Conservation (phyloP, 116 monocot species). For the Dioscorea cayenensis region DNA sequence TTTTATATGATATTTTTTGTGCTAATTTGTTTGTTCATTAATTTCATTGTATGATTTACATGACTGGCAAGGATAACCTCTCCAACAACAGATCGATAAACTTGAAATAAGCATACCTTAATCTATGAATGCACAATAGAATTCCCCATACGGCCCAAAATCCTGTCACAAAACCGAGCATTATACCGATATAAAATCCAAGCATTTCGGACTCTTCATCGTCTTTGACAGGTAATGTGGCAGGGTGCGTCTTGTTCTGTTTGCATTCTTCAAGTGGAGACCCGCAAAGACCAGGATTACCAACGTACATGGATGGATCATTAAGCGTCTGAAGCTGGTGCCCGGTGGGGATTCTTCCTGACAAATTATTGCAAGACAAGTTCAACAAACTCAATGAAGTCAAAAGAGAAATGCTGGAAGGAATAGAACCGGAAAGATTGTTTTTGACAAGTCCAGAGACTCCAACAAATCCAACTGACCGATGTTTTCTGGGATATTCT, state of each 20-base stretch:
- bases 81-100: constrained; percentile 1
- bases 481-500: constrained; percentile 1
- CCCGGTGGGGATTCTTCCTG: constrained; percentile 13
- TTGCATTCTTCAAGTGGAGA: neutral
- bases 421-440: constrained; percentile 1
- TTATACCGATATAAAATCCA: constrained; percentile 6
- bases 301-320: constrained; percentile 13
- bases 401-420: neutral
- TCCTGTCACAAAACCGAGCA: neutral
- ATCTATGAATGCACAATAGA: neutral
- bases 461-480: neutral
- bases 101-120: constrained; percentile 4
- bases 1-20: too few species aligned
- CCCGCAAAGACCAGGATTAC: constrained; percentile 15
- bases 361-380: constrained; percentile 9
- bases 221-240: neutral
- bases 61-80: neutral
- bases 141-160: constrained; percentile 7
- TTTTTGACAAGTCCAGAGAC: constrained; percentile 13
- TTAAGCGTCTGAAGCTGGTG: constrained; percentile 9
- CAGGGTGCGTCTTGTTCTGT: neutral
- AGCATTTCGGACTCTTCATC: neutral
- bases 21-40: too few species aligned
- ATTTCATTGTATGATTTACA: too few species aligned
- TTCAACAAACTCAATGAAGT: neutral